phyloP scores from a whole-genome alignment of 139 green algal species.

The Chlamydomonas incerta region DNA sequence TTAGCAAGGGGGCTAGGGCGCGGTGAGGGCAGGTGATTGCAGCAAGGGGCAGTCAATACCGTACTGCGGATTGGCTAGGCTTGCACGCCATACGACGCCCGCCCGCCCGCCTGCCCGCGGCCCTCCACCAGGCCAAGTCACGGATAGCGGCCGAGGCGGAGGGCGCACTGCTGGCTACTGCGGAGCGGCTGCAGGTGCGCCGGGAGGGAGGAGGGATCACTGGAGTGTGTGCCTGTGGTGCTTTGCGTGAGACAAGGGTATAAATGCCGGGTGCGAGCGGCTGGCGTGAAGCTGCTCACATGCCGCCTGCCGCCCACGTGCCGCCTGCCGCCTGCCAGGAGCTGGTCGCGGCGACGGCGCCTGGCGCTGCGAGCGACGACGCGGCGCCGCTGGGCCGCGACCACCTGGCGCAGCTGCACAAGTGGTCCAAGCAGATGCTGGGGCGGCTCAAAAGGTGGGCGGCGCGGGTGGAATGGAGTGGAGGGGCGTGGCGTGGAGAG shows the following conservation, averaged over 20 bases:
- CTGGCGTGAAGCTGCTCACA: no score
- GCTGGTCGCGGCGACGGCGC: background rate
- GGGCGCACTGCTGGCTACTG: slow-evolving; percentile 6
- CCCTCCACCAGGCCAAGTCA: background rate
- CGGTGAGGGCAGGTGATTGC: no score
- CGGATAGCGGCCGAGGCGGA: slow-evolving; percentile 34
- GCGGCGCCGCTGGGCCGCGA: background rate
- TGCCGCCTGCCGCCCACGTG: no score
- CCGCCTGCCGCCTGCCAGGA: no score
- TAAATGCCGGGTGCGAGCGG: no score
- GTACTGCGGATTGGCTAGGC: no score
- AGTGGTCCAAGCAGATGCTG: slow-evolving; percentile 45
- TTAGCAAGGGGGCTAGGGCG: no score
- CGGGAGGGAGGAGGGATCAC: no score
- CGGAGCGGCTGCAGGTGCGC: background rate
- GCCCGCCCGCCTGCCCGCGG: background rate
- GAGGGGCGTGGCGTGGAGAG: background rate
- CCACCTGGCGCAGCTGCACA: background rate
- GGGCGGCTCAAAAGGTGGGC: slow-evolving; percentile 16
- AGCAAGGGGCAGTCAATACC: no score
- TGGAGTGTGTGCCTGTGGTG: no score
- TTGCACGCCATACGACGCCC: no score
- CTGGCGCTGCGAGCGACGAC: background rate
- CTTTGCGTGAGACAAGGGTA: no score
- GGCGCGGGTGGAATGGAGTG: background rate